These are phyloP conservation scores for Leccinum fallax DNA, from an alignment of 1,284 basidiomycete genomes.

Conservation along the genomic window DNA sequence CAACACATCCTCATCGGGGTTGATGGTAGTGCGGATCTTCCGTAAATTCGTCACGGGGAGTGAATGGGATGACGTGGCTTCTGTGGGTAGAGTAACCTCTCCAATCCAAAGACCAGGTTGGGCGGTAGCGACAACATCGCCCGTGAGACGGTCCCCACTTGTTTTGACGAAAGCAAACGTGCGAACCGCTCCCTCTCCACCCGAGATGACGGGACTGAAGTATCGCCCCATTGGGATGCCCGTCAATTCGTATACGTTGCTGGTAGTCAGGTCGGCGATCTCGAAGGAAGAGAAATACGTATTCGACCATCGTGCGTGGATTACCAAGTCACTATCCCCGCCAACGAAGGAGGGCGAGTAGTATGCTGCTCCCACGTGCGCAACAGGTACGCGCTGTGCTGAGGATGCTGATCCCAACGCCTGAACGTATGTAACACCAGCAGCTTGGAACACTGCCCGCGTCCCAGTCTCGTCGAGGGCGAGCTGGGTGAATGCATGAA, in stretches of 20 bases:
- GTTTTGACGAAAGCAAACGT: slow-evolving; percentile 66
- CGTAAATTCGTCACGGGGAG: slow-evolving; percentile 43
- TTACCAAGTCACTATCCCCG: slow-evolving; percentile 47
- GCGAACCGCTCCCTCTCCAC: slow-evolving; percentile 39
- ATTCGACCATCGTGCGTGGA: slow-evolving; percentile 74
- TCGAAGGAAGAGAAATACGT: slow-evolving; percentile 63
- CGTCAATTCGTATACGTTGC: slow-evolving; percentile 48
- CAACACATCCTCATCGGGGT: slow-evolving; percentile 37
- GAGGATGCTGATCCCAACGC: slow-evolving; percentile 37
- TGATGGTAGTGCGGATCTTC: slow-evolving; percentile 49
- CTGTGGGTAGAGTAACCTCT: slow-evolving; percentile 51
- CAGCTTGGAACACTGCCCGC: slow-evolving; percentile 63
- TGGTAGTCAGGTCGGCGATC: slow-evolving; percentile 53
- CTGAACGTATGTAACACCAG: slow-evolving; percentile 62
- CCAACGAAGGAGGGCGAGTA: slow-evolving; percentile 70
- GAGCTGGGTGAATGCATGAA: slow-evolving; percentile 63
- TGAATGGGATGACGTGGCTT: slow-evolving; percentile 21
- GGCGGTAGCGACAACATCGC: slow-evolving; percentile 64
- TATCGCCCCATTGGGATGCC: slow-evolving; percentile 67
- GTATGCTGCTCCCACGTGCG: slow-evolving; percentile 52
- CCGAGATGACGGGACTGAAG: slow-evolving; percentile 57
- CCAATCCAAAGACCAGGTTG: slow-evolving; percentile 64
- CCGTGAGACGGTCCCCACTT: slow-evolving; percentile 58
- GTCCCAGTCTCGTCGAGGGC: slow-evolving; percentile 55
- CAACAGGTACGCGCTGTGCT: slow-evolving; percentile 47